Base-by-base conservation (phyloP, 345 rosid species). In the Syzygium aqueum region DNA sequence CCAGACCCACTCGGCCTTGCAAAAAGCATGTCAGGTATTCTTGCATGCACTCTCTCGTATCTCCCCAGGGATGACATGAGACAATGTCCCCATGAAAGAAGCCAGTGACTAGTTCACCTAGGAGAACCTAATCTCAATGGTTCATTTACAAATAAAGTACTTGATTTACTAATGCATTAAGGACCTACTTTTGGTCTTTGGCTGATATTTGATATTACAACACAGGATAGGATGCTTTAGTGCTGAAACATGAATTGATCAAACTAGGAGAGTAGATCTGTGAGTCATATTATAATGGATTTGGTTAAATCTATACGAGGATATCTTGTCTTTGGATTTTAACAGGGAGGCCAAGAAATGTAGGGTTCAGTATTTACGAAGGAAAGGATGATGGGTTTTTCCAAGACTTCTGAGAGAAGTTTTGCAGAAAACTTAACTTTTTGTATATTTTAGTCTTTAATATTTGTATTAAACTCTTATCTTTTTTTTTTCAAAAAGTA, bases 11-110 rank as follows among this genome's bases (percentile, higher is more conserved):
- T 93, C 98, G 27, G 92, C 98, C 85, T 87, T 96, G 56, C 96
- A 93, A 65, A 97, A 97, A 89, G 98, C 98, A 54, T 96, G 98
- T 88, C 97, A 96, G 98, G 99, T 97, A 89, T 53, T 88, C 33
- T 85, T 59, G 56, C 57, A 56, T 78, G 86, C 84, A 43, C 33
- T 21, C 40, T 16, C 67, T 63, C 27, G 3, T 43, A 25, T 54
- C 40, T 86, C 27, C 51, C 25, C 5, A 57, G 61, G 23, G 43
- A 67, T 30, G 78, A 30, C 21, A 30, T 37, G 21, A 30, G 46
- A 30, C 43, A 67, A 67, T 30, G 8, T 67, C 33, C 43, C 43
- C 78, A 17, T 67, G 46, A 67, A 67, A 17, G 78, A 67, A 67
- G 43, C 43, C 78, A 67, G 78, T 67, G 3, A 6, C 78, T 67